phyloP scores from a whole-genome alignment of 2,329 filamentous ascomycete species.

The Colletotrichum destructivum region DNA sequence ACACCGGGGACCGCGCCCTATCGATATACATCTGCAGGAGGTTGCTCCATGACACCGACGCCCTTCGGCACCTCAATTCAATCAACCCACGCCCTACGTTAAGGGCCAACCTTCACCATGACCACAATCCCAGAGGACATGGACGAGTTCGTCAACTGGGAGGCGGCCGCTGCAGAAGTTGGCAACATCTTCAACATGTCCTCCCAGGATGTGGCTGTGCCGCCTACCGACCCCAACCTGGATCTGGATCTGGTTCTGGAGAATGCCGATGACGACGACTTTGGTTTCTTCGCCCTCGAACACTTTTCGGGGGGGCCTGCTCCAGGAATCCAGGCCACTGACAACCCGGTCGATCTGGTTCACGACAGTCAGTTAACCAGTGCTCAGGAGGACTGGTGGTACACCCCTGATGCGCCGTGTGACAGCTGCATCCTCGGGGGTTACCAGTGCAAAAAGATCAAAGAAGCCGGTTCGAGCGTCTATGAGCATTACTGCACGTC shows the following conservation, averaged over 20 bases:
- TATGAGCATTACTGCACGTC: conserved; percentile 74
- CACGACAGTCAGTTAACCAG: conserved; percentile 10
- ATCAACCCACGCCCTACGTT: conserved; percentile 31
- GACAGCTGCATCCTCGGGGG: conserved; percentile 65
- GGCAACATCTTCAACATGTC: conserved; percentile 52
- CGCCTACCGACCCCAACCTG: conserved; percentile 58
- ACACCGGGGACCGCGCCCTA: conserved; percentile 21
- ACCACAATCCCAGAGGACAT: conserved; percentile 62
- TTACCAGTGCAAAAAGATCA: conserved; percentile 73
- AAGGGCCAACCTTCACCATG: conserved; percentile 46
- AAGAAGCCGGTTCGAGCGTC: conserved; percentile 64
- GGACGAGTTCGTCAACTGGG: conserved; percentile 77
- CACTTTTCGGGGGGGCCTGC: conserved; percentile 65
- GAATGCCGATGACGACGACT: conserved; percentile 71
- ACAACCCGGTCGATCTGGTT: conserved; percentile 6
- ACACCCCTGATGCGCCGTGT: conserved; percentile 65
- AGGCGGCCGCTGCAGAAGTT: conserved; percentile 61
- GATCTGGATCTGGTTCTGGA: conserved; percentile 70
- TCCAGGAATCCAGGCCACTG: conserved; percentile 45
- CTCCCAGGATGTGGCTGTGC: conserved; percentile 51
- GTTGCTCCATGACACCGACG: conserved; percentile 28
- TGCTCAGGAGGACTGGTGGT: conserved; percentile 54
- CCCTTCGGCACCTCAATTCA: conserved; percentile 32
- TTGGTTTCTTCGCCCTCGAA: conserved; percentile 72
- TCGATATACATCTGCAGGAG: conserved; percentile 29